These are phyloP conservation scores for Cyberlindnera japonica DNA, from an alignment of 805 yeast genomes.

Conservation along the genomic window DNA sequence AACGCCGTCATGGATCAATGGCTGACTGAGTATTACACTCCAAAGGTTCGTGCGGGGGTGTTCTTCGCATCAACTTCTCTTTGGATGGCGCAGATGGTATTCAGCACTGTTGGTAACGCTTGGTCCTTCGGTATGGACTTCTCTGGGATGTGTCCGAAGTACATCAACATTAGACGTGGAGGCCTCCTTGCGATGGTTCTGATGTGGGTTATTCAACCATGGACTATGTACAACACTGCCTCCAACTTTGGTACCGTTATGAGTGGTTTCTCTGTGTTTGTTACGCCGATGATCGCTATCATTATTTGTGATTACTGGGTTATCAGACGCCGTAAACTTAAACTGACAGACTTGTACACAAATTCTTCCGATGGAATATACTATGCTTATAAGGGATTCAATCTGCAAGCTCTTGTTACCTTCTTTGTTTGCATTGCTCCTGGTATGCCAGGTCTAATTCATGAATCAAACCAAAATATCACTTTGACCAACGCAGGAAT, in stretches of 20 bases:
- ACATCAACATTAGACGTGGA: constrained; percentile 34
- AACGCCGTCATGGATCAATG: constrained; percentile 34
- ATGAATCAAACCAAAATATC: constrained; percentile 28
- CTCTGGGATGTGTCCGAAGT: constrained; percentile 22
- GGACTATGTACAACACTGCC: constrained; percentile 34
- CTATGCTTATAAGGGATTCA: constrained; percentile 38
- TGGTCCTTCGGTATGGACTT: constrained; percentile 33
- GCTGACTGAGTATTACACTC: constrained; percentile 32
- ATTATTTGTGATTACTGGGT: constrained; percentile 38
- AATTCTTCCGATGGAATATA: constrained; percentile 31
- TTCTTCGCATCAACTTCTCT: constrained; percentile 29
- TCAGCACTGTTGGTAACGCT: constrained; percentile 19
- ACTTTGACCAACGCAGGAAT: constrained; percentile 32
- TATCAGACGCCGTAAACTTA: constrained; percentile 31
- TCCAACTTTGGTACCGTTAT: constrained; percentile 32
- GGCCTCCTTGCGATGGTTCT: constrained; percentile 28
- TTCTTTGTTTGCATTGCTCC: constrained; percentile 42
- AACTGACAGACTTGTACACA: constrained; percentile 32
- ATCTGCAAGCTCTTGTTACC: constrained; percentile 38
- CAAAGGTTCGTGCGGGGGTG: constrained; percentile 36
- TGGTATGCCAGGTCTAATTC: constrained; percentile 47
- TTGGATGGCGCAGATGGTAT: constrained; percentile 8
- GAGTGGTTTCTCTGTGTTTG: constrained; percentile 33
- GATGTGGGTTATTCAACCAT: constrained; percentile 34
- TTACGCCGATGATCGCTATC: constrained; percentile 35